phyloP scores from a whole-genome alignment of 495 filamentous ascomycete species.

The Penicillium ucsense region DNA sequence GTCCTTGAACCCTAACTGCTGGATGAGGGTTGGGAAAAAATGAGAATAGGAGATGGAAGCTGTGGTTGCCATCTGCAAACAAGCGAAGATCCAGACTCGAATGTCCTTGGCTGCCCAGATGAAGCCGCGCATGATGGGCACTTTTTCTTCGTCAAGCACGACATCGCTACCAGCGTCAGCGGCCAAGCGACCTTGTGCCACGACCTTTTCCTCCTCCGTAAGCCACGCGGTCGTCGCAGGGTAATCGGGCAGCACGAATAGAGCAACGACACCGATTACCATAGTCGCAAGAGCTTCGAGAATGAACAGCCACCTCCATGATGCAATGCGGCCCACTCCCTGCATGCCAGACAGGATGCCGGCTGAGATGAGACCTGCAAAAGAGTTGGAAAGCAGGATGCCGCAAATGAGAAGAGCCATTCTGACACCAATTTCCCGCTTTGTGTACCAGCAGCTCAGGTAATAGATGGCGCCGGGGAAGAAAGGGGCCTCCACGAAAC shows the following conservation, averaged over 20 bases:
- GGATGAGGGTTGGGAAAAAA: slow-evolving; percentile 12
- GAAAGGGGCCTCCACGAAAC: slow-evolving; percentile 38
- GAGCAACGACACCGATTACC: slow-evolving; percentile 42
- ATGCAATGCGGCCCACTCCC: slow-evolving; percentile 44
- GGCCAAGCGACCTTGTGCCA: slow-evolving; percentile 54
- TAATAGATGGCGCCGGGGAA: slow-evolving; percentile 55
- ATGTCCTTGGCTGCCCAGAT: slow-evolving; percentile 5
- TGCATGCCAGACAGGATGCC: slow-evolving; percentile 30
- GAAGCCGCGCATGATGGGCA: slow-evolving; percentile 3
- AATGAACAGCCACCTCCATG: slow-evolving; percentile 62
- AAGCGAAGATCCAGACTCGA: slow-evolving; percentile 8
- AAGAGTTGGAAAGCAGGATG: slow-evolving; percentile 53
- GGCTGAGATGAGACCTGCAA: slow-evolving; percentile 49
- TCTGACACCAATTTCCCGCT: slow-evolving; percentile 45
- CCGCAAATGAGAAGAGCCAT: slow-evolving; percentile 47
- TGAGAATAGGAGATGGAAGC: slow-evolving; percentile 9
- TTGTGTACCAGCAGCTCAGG: slow-evolving; percentile 53
- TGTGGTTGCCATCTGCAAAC: slow-evolving; percentile 6
- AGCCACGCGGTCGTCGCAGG: slow-evolving; percentile 62
- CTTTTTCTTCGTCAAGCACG: slow-evolving; percentile 8
- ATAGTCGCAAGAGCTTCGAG: slow-evolving; percentile 49
- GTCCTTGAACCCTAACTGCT: slow-evolving; percentile 10
- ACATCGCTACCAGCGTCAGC: slow-evolving; percentile 65
- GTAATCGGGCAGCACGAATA: slow-evolving; percentile 59
- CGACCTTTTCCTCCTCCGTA: slow-evolving; percentile 48